Evolutionary conservation across 176 grass and related monocot species (phyloP), one percentile per base, ranked within the genome.

Genomic region (Elaeis guineensis): DNA sequence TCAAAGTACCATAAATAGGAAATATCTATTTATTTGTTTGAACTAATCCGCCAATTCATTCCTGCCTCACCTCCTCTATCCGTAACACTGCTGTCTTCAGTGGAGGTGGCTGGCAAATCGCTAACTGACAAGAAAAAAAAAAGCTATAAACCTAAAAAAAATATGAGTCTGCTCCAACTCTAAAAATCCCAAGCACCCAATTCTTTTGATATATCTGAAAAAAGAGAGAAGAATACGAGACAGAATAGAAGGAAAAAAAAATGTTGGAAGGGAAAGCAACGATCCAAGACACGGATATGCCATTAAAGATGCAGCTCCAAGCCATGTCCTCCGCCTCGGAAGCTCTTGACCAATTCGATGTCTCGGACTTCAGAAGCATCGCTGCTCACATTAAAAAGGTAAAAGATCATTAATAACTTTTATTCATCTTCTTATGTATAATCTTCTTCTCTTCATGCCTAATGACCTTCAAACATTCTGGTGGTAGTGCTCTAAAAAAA

Each of bases 251-350:
- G 28, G 5, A 23, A 23, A 23, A 20, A 21, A 51, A 69, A 19
- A 92, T 98, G 93, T 51, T 98, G 81, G 84, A 98, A 91, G 93
- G 93, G 54, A 98, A 81, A 72, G 93, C 83, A 21, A 83, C 17
- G 93, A 75, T 98, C 79, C 81, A 89, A 78, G 93, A 98, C 76
- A 92, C 87, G n/a, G 87, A 98, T 74, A 98, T 98, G 87, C 93
- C 93, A 12, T 59, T 59, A 58, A 79, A 86, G 84, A 98, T 98
- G 87, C 93, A 98, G 79, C 72, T 73, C 44, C 84, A 83, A 69
- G 93, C 93, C 49, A 92, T 64, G 84, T 62, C 93, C 23, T 64
- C 84, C 24, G 87, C 93, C 39, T 91, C 73, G 64, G 80, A 82
- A 64, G 87, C 87, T 0, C 93, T 97, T 51, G 93, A 97, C 69